phyloP scores from a whole-genome alignment of 2,329 filamentous ascomycete species.

The Ophiostoma ulmi region DNA sequence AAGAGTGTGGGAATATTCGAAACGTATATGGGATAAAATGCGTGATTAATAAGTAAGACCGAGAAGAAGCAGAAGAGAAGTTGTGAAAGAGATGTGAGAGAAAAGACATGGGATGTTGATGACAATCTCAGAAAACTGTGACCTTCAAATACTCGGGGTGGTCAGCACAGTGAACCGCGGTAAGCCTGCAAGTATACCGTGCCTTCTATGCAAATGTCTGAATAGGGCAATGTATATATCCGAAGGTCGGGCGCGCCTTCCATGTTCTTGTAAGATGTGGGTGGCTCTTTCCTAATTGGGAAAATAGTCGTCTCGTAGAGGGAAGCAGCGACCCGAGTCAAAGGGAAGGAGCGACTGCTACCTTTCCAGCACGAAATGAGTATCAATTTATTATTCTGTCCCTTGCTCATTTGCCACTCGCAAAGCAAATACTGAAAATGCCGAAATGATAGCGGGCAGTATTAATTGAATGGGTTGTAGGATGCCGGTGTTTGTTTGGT shows the following conservation, averaged over 20 bases:
- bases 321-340: background rate
- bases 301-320: background rate
- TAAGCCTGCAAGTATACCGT: background rate
- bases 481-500: too few species aligned
- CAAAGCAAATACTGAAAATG: background rate
- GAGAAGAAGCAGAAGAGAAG: background rate
- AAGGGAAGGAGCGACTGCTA: background rate
- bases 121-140: background rate
- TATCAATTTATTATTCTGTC: background rate
- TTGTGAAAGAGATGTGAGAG: background rate
- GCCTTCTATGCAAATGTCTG: background rate
- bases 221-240: background rate
- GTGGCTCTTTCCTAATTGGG: slow-evolving; percentile 11
- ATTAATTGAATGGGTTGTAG: too few species aligned
- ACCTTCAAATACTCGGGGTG: background rate
- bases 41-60: background rate
- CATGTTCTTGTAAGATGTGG: background rate
- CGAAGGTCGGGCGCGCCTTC: background rate
- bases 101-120: background rate
- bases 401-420: background rate
- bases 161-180: background rate
- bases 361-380: background rate
- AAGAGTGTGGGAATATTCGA: background rate
- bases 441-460: too few species aligned
- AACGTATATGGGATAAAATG: background rate